Conservation (phyloP, 257 asterid species). For the Przewalskia tangutica region DNA sequence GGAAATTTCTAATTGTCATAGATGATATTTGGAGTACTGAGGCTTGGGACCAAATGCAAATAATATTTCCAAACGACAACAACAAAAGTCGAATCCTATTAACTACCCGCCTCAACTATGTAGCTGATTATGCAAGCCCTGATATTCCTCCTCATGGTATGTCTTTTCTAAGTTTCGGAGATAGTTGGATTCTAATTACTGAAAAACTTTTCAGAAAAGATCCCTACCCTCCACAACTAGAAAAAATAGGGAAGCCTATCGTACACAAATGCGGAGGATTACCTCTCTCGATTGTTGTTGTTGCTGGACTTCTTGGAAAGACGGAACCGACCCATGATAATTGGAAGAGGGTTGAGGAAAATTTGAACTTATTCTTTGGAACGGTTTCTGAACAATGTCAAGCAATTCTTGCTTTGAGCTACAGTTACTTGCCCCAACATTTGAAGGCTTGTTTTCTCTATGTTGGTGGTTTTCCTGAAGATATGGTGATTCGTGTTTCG, state of each 20-base stretch:
- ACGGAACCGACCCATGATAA: not conserved
- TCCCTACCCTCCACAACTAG: not conserved
- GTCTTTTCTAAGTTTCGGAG: not conserved
- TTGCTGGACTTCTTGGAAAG: not conserved
- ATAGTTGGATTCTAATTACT: not conserved
- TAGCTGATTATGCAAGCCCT: not conserved
- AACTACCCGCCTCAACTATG: not conserved
- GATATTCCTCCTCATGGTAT: not conserved
- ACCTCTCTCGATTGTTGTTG: not conserved
- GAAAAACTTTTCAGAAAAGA: not conserved
- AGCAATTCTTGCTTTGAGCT: slow-evolving; percentile 2
- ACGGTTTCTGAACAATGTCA: not conserved
- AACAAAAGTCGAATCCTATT: not conserved
- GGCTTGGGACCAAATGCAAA: not conserved
- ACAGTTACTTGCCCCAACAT: not conserved
- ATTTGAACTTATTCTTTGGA: not conserved
- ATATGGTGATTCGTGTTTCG: not conserved
- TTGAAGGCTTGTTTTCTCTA: slow-evolving; percentile 13
- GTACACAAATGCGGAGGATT: not conserved
- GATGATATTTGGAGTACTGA: not conserved
- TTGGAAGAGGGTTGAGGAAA: not conserved
- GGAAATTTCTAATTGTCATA: not conserved
- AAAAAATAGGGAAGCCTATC: not conserved
- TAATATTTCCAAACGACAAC: not conserved
- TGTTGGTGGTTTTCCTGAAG: not conserved